phyloP scores from a whole-genome alignment of 352 stramenopile genomes.

The Phytophthora gonapodyides region DNA sequence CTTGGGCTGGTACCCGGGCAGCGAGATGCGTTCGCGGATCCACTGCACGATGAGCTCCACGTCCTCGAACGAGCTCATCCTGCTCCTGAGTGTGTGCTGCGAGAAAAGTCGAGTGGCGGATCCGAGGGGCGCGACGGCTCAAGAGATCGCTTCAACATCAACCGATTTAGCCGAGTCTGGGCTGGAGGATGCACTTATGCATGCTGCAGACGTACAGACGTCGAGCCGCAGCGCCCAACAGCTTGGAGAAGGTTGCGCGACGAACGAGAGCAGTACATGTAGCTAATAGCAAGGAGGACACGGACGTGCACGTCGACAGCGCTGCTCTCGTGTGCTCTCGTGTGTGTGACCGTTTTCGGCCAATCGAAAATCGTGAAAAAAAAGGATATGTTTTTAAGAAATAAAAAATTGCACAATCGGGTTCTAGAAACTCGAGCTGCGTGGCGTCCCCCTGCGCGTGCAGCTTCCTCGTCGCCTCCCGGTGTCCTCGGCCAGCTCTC shows the following conservation, averaged over 20 bases:
- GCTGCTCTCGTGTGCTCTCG: no score
- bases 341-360: no score
- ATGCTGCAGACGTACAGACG: not conserved
- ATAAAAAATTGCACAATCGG: no score
- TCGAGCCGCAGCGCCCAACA: not conserved
- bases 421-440: not conserved
- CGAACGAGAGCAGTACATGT: no score
- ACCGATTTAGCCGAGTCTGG: slow-evolving; percentile 5
- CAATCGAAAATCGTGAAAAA: no score
- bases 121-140: slow-evolving; percentile 15
- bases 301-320: no score
- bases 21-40: slow-evolving; percentile 80
- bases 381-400: no score
- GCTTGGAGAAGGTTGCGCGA: not conserved
- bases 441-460: slow-evolving; percentile 17
- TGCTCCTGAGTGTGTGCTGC: not conserved
- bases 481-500: not conserved
- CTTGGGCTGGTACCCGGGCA: slow-evolving; percentile 72
- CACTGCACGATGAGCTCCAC: slow-evolving; percentile 85
- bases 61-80: slow-evolving; percentile 86
- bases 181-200: not conserved
- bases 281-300: no score
- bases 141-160: not conserved
- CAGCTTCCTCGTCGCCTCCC: not conserved
- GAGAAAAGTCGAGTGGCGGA: slow-evolving; percentile 2